These are phyloP conservation scores for Chalciporus pseudorubinellus DNA, from an alignment of 768 basidiomycete species.

Conservation along the genomic window DNA sequence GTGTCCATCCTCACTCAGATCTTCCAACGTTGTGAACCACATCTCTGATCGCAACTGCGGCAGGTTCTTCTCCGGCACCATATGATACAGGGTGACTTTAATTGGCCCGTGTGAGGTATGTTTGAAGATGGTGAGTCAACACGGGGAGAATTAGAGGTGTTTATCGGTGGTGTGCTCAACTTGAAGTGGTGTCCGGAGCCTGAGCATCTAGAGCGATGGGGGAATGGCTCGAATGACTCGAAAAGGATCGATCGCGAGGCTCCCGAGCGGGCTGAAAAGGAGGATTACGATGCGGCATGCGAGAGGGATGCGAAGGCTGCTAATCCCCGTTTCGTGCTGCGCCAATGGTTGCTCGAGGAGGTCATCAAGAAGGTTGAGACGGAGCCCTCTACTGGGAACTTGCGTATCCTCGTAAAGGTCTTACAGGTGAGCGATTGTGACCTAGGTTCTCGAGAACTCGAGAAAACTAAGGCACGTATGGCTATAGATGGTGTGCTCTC, in stretches of 20 bases:
- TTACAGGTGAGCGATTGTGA: constrained; percentile 55
- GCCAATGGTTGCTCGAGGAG: constrained; percentile 97
- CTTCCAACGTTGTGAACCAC: too few relatives aligned
- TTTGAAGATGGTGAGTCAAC: constrained; percentile 12
- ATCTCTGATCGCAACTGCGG: too few relatives aligned
- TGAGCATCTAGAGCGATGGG: constrained; percentile 43
- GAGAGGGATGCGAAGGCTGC: constrained; percentile 49
- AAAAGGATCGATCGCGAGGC: constrained; percentile 53
- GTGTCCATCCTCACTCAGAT: too few relatives aligned
- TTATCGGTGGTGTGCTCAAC: constrained; percentile 48
- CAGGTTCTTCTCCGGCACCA: too few relatives aligned
- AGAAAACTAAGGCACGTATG: background rate
- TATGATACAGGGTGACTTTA: too few relatives aligned
- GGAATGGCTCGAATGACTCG: constrained; percentile 66
- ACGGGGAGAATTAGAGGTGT: constrained; percentile 33
- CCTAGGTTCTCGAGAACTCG: background rate
- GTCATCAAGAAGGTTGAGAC: constrained; percentile 74
- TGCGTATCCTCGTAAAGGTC: constrained; percentile 72
- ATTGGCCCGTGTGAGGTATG: too few relatives aligned
- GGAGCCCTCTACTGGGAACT: constrained; percentile 62
- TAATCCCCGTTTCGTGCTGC: constrained; percentile 89
- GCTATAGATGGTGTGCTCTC: constrained; percentile 79
- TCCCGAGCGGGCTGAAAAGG: constrained; percentile 41
- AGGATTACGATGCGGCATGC: constrained; percentile 45
- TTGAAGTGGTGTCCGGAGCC: constrained; percentile 46